Evolutionary conservation across 352 stramenopile genomes (phyloP).

Genomic region (Phytophthora chlamydospora): DNA sequence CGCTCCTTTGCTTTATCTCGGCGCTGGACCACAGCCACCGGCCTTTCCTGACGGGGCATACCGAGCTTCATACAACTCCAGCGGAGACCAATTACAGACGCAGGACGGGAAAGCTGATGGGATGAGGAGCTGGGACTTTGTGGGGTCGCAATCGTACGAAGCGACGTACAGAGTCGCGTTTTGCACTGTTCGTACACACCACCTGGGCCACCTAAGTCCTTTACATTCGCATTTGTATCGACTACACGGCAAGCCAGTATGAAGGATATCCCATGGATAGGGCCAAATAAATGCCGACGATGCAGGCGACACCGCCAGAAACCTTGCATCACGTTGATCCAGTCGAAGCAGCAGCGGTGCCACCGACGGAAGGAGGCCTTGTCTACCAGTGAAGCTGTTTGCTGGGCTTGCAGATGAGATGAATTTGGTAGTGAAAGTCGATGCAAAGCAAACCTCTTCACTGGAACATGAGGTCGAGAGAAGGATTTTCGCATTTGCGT

Average conservation of each 20-base stretch:
- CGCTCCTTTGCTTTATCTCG: conserved; percentile 23
- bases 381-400: no score
- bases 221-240: conserved; percentile 18
- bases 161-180: conserved; percentile 18
- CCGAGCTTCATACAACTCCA: conserved; percentile 16
- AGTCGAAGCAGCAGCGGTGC: no score
- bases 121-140: conserved; percentile 22
- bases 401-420: no score
- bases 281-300: background rate
- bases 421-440: no score
- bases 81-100: conserved; percentile 9
- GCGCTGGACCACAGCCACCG: background rate
- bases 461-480: background rate
- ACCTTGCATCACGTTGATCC: no score
- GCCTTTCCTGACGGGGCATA: conserved; percentile 23
- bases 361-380: background rate
- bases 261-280: background rate
- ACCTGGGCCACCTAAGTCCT: conserved; percentile 23
- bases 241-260: no score
- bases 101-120: conserved; percentile 25
- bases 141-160: background rate
- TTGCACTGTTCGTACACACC: conserved; percentile 16
- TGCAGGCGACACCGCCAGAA: background rate
- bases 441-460: no score
- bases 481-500: conserved; percentile 1